Conservation (phyloP, 306 rosid species). For the Dryas octopetala region DNA sequence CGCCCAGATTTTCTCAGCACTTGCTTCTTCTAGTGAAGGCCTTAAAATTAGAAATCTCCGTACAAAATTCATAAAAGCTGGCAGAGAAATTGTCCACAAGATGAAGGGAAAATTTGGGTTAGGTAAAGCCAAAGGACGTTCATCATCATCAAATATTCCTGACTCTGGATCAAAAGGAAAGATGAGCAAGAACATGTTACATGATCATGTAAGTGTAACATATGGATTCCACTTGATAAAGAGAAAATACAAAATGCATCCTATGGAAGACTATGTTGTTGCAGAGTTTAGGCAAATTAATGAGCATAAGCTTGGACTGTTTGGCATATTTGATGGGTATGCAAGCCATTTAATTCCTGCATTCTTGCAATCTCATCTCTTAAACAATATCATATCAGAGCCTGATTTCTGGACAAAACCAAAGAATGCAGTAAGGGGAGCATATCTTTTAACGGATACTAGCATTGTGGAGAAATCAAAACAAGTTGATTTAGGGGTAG, state of each 20-base stretch:
- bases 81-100: no score
- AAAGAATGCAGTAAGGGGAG: conserved; percentile 59
- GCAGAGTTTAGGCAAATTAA: conserved; percentile 77
- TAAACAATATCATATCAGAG: conserved; percentile 78
- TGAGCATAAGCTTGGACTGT: conserved; percentile 77
- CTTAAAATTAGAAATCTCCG: no score
- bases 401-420: conserved; percentile 80
- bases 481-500: conserved; percentile 63
- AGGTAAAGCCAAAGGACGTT: no score
- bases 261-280: conserved; percentile 89
- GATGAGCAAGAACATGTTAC: conserved; percentile 69
- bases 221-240: conserved; percentile 92
- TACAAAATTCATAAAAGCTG: no score
- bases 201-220: conserved; percentile 36
- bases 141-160: conserved; percentile 45
- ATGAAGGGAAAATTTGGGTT: no score
- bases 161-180: conserved; percentile 92
- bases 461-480: conserved; percentile 64
- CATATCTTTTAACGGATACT: conserved; percentile 66
- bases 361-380: conserved; percentile 69
- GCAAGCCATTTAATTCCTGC: conserved; percentile 72
- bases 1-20: no score
- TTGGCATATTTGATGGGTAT: conserved; percentile 97
- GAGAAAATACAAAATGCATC: conserved; percentile 58
- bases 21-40: no score